phyloP scores from a whole-genome alignment of 2,329 filamentous ascomycete genomes.

The Arthroderma uncinatum region DNA sequence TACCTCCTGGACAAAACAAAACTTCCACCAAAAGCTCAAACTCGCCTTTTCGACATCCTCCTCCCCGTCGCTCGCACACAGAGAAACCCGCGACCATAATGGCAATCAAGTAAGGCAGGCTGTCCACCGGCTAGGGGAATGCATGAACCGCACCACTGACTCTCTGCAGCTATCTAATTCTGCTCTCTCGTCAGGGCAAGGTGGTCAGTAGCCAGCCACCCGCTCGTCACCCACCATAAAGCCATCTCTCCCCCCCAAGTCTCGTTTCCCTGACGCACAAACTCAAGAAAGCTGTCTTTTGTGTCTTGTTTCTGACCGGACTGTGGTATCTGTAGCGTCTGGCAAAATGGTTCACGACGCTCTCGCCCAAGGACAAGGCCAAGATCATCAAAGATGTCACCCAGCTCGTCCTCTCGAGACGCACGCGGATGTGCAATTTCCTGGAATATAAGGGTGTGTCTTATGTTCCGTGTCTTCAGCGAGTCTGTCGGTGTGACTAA shows the following conservation, averaged over 20 bases:
- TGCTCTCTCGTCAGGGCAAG: constrained; percentile 97
- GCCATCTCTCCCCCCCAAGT: constrained; percentile 5
- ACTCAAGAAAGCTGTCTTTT: constrained; percentile 8
- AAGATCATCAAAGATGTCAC: constrained; percentile 99
- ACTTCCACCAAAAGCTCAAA: not conserved
- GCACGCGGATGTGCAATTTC: constrained; percentile 99
- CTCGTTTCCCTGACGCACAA: constrained; percentile 18
- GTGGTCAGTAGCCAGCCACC: constrained; percentile 55
- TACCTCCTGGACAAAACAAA: constrained; percentile 6
- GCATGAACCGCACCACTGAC: not conserved
- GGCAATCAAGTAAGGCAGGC: constrained; percentile 43
- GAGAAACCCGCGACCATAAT: constrained; percentile 25
- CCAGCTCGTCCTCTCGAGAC: constrained; percentile 85
- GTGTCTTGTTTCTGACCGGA: not conserved
- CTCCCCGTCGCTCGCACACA: not conserved
- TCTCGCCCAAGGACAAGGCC: constrained; percentile 95
- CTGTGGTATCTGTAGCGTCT: constrained; percentile 55
- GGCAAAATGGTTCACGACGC: constrained; percentile 97
- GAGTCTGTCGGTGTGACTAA: not conserved
- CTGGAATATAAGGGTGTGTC: constrained; percentile 87
- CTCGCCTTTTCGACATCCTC: not conserved
- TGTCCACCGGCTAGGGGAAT: not conserved
- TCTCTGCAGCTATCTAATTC: constrained; percentile 71
- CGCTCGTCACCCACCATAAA: constrained; percentile 30
- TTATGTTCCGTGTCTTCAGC: not conserved